Conservation (phyloP, 2,329 filamentous ascomycete genomes). For the Trichophyton verrucosum region DNA sequence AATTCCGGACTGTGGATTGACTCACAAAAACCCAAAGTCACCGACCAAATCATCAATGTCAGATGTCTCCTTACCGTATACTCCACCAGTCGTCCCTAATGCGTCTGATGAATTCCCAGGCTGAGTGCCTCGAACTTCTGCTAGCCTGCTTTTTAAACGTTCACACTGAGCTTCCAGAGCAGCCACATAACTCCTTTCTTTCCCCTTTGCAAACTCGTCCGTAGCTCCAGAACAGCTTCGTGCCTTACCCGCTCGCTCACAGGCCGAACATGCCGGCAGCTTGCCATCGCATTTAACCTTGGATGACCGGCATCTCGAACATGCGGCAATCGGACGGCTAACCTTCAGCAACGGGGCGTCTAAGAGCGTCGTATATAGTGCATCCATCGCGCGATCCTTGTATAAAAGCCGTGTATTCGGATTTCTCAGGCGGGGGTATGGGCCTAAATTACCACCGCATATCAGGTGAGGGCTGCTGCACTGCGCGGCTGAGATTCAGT, state of each 20-base stretch:
- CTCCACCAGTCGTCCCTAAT: background rate
- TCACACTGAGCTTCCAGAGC: slow-evolving; percentile 87
- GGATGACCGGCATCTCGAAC: slow-evolving; percentile 70
- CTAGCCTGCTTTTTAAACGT: slow-evolving; percentile 66
- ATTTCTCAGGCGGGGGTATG: background rate
- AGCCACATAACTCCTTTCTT: slow-evolving; percentile 92
- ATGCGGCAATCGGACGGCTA: slow-evolving; percentile 66
- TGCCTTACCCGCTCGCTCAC: slow-evolving; percentile 77
- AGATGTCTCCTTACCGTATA: slow-evolving; percentile 53
- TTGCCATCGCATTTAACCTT: slow-evolving; percentile 99
- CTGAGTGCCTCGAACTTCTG: slow-evolving; percentile 24
- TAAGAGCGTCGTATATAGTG: slow-evolving; percentile 18
- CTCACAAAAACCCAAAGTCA: slow-evolving; percentile 81
- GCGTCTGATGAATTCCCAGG: background rate
- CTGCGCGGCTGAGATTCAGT: background rate
- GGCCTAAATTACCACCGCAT: background rate
- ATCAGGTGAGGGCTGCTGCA: background rate
- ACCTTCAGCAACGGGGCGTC: slow-evolving; percentile 41
- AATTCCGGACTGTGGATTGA: background rate
- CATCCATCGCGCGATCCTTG: background rate
- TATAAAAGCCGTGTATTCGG: background rate
- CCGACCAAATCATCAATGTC: slow-evolving; percentile 88
- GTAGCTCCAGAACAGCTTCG: slow-evolving; percentile 87
- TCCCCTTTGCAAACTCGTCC: slow-evolving; percentile 89
- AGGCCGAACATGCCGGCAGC: slow-evolving; percentile 85